Conservation (phyloP, 2,329 filamentous ascomycete species). For the Colletotrichum costaricense region DNA sequence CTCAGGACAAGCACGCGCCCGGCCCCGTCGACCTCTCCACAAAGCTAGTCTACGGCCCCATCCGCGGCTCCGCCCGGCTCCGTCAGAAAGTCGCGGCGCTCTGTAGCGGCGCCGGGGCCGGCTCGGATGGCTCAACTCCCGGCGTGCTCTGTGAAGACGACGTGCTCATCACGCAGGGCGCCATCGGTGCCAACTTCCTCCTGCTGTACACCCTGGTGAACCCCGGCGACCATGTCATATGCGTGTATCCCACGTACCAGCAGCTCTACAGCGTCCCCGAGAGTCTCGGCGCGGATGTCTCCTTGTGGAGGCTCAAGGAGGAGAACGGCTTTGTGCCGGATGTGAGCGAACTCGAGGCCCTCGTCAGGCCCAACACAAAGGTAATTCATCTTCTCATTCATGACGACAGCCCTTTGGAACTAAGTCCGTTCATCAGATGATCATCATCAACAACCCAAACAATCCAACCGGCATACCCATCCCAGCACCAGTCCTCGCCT, state of each 20-base stretch:
- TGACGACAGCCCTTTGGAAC: slow-evolving; percentile 20
- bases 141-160: slow-evolving; percentile 57
- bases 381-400: slow-evolving; percentile 51
- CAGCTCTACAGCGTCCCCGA: slow-evolving; percentile 81
- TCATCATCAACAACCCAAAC: slow-evolving; percentile 78
- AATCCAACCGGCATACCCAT: slow-evolving; percentile 84
- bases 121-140: slow-evolving; percentile 39
- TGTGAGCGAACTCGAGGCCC: slow-evolving; percentile 69
- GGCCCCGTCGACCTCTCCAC: slow-evolving; percentile 59
- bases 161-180: slow-evolving; percentile 79
- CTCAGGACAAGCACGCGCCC: slow-evolving; percentile 59
- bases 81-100: slow-evolving; percentile 73
- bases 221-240: slow-evolving; percentile 82
- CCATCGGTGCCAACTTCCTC: slow-evolving; percentile 82
- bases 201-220: slow-evolving; percentile 76
- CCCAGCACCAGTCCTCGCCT: slow-evolving; percentile 67
- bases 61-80: slow-evolving; percentile 73
- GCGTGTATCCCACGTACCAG: slow-evolving; percentile 85
- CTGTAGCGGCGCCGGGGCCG: slow-evolving; percentile 65
- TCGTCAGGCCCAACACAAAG: slow-evolving; percentile 77
- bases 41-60: slow-evolving; percentile 78
- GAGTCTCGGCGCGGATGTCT: slow-evolving; percentile 78
- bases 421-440: slow-evolving; percentile 49
- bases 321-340: slow-evolving; percentile 74
- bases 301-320: slow-evolving; percentile 75